phyloP scores from a whole-genome alignment of 805 yeast genomes.

The Lipomyces chichibuensis region DNA sequence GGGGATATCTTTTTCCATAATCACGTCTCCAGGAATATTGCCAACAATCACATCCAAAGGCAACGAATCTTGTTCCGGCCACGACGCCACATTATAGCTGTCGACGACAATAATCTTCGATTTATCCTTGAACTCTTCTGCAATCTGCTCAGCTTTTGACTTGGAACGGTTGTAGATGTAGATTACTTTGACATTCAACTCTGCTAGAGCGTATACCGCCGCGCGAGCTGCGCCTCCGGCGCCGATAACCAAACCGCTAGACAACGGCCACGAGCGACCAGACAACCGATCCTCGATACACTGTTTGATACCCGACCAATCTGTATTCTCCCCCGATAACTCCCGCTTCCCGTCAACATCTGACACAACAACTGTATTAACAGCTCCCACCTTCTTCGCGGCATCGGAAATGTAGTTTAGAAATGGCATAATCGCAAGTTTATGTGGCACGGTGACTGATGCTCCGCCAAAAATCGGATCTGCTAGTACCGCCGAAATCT shows the following conservation, averaged over 20 bases:
- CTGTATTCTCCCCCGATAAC: conserved; percentile 81
- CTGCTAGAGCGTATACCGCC: conserved; percentile 80
- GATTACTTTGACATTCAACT: conserved; percentile 77
- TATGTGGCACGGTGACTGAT: conserved; percentile 92
- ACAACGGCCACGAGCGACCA: conserved; percentile 63
- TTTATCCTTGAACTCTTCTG: conserved; percentile 58
- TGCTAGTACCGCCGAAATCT: conserved; percentile 8
- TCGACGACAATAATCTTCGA: conserved; percentile 19
- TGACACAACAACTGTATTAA: conserved; percentile 74
- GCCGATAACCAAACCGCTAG: conserved; percentile 79
- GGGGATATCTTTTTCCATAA: conserved; percentile 16
- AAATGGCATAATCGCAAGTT: conserved; percentile 73
- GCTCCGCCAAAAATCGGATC: conserved; percentile 90
- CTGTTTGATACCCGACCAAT: conserved; percentile 84
- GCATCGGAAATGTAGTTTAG: conserved; percentile 70
- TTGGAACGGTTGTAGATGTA: conserved; percentile 81
- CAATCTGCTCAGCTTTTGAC: conserved; percentile 63
- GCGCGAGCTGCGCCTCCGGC: conserved; percentile 99
- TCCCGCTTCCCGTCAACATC: conserved; percentile 9
- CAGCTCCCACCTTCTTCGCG: conserved; percentile 86
- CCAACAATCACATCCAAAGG: conserved; percentile 26
- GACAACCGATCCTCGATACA: conserved; percentile 56
- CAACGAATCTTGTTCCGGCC: conserved; percentile 11
- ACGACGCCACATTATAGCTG: conserved; percentile 17
- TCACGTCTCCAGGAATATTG: conserved; percentile 33